A percentile compares a stretch with the other conserved stretches of the same genome.
Conservation (phyloP, 164 flowering plant species). For the Amborella trichopoda region DNA sequence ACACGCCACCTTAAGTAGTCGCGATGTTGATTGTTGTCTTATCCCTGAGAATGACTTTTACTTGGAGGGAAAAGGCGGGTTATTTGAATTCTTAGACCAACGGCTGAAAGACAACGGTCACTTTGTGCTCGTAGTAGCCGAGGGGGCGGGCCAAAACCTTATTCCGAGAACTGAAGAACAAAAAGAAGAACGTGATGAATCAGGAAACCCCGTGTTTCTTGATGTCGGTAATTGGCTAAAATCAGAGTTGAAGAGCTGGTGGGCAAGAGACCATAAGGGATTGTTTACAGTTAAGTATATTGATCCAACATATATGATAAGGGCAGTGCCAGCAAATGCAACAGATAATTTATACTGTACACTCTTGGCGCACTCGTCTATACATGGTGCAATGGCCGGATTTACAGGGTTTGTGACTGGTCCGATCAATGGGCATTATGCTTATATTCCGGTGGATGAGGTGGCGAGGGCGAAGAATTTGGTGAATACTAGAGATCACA, state of each 20-base stretch:
- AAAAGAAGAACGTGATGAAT: slow-evolving; percentile 56
- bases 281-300: slow-evolving; percentile 71
- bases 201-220: slow-evolving; percentile 63
- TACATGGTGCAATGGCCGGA: slow-evolving; percentile 88
- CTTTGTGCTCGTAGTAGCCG: slow-evolving; percentile 74
- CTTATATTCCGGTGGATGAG: slow-evolving; percentile 59
- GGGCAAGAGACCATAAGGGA: slow-evolving; percentile 57
- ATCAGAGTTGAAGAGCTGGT: slow-evolving; percentile 66
- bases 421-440: slow-evolving; percentile 64
- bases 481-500: slow-evolving; percentile 56
- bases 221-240: slow-evolving; percentile 88
- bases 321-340: slow-evolving; percentile 80
- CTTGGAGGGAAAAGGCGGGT: slow-evolving; percentile 68
- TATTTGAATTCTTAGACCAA: slow-evolving; percentile 45
- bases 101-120: slow-evolving; percentile 50
- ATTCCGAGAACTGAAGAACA: slow-evolving; percentile 47
- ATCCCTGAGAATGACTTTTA: slow-evolving; percentile 65
- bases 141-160: slow-evolving; percentile 78
- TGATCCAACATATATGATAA: slow-evolving; percentile 83
- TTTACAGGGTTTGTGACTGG: slow-evolving; percentile 76
- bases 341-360: slow-evolving; percentile 73
- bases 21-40: slow-evolving; percentile 79
- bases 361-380: slow-evolving; percentile 64
- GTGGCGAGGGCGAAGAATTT: slow-evolving; percentile 50
- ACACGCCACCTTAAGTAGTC: slow-evolving; percentile 64